Evolutionary conservation across 176 grass and related monocot genomes (phyloP).

Genomic region (Triticum monococcum): DNA sequence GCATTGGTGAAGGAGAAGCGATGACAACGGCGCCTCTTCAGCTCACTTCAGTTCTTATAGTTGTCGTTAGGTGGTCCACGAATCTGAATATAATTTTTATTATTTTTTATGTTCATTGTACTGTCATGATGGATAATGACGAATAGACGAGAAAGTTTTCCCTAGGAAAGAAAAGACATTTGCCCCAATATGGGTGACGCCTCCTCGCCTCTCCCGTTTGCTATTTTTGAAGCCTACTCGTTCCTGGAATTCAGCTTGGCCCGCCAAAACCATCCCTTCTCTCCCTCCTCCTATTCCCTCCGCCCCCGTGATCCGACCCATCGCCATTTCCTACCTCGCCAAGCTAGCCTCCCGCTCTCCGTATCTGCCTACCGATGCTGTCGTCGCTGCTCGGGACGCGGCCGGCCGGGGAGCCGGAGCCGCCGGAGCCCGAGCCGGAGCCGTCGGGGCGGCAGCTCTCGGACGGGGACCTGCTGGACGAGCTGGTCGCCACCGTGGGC

Average conservation of each 20-base stretch:
- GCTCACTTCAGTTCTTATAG: no score
- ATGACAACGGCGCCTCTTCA: no score
- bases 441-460: conserved; percentile 26
- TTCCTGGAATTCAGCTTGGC: conserved; percentile 26
- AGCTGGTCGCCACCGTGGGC: conserved; percentile 32
- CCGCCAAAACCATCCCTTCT: neutral
- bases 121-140: no score
- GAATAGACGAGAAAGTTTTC: no score
- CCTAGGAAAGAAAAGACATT: no score
- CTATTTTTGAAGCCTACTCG: neutral
- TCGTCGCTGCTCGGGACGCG: neutral
- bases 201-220: neutral
- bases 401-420: neutral
- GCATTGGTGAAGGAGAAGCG: no score
- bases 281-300: neutral
- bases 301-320: neutral
- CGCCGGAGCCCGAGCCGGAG: conserved; percentile 24
- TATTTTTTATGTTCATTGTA: no score
- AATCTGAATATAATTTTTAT: no score
- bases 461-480: conserved; percentile 43
- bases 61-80: no score
- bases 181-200: no score
- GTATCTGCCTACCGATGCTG: neutral
- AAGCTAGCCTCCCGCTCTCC: neutral
- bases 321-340: neutral